Evolutionary conservation across 169 alveolate genomes (phyloP).

Genomic region (Plasmodium relictum): DNA sequence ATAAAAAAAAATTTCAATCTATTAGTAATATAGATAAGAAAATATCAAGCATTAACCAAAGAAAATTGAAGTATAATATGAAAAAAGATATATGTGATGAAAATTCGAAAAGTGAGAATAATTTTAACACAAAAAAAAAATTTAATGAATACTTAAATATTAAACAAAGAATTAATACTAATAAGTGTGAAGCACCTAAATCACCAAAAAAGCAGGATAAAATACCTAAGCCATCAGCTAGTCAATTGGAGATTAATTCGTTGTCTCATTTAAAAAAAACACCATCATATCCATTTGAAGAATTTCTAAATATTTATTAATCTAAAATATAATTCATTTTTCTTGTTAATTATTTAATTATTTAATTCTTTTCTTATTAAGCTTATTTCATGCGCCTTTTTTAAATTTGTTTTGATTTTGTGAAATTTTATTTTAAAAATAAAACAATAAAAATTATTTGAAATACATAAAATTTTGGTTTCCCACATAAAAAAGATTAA

Average conservation of each 20-base stretch:
- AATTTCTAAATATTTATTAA: constrained; percentile 26
- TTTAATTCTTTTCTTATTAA: constrained; percentile 14
- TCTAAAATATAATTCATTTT: constrained; percentile 13
- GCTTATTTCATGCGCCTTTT: constrained; percentile 20
- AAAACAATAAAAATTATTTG: constrained; percentile 18
- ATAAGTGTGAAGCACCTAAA: constrained; percentile 43
- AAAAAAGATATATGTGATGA: constrained; percentile 27
- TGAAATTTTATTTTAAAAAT: constrained; percentile 37
- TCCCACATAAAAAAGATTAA: too few relatives aligned
- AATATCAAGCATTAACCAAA: constrained; percentile 13
- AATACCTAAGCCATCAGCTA: constrained; percentile 74
- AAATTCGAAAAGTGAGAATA: neutral
- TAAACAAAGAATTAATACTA: constrained; percentile 21
- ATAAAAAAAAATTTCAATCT: constrained; percentile 24
- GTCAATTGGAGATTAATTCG: constrained; percentile 61
- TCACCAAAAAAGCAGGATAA: constrained; percentile 69
- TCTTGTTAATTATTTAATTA: neutral
- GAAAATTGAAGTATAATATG: constrained; percentile 17
- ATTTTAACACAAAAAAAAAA: constrained; percentile 2
- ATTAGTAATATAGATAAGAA: constrained; percentile 13
- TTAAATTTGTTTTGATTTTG: constrained; percentile 50
- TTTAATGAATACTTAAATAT: constrained; percentile 17
- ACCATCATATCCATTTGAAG: constrained; percentile 74
- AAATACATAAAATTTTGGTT: neutral
- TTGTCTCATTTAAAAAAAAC: constrained; percentile 45